A percentile compares a stretch with the other conserved stretches of the same genome.
These are phyloP conservation scores for Chrysanthemum makinoi DNA, from an alignment of 129 eudicot genomes.

Conservation along the genomic window DNA sequence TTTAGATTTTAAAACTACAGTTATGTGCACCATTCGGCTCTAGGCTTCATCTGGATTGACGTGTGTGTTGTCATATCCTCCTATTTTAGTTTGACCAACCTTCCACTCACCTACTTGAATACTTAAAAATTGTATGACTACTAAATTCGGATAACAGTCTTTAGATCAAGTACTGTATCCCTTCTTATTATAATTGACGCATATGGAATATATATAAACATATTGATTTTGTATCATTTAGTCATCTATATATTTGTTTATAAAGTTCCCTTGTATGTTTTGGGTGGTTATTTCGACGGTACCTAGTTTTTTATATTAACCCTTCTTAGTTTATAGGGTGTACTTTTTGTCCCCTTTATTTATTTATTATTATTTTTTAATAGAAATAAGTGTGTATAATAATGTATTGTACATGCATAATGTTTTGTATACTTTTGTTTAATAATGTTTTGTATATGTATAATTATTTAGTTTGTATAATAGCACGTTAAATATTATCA, in stretches of 20 bases:
- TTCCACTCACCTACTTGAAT: constrained; percentile 12
- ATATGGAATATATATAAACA: constrained; percentile 11
- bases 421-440: too few species aligned
- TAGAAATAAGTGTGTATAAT: too few species aligned
- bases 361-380: too few species aligned
- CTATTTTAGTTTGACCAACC: not conserved
- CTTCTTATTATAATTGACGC: constrained; percentile 10
- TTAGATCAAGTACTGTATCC: constrained; percentile 14
- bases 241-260: constrained; percentile 4
- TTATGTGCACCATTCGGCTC: constrained; percentile 71
- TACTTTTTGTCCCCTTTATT: too few species aligned
- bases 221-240: constrained; percentile 16
- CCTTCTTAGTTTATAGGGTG: too few species aligned
- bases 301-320: too few species aligned
- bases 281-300: too few species aligned
- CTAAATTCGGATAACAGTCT: not conserved
- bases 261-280: not conserved
- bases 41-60: constrained; percentile 31
- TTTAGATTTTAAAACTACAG: constrained; percentile 73
- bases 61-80: constrained; percentile 19
- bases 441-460: too few species aligned
- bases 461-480: too few species aligned
- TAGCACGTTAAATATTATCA: too few species aligned
- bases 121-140: constrained; percentile 7
- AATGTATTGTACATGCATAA: too few species aligned